phyloP scores from a whole-genome alignment of 139 green algal genomes.

The Eudorina sp. region DNA sequence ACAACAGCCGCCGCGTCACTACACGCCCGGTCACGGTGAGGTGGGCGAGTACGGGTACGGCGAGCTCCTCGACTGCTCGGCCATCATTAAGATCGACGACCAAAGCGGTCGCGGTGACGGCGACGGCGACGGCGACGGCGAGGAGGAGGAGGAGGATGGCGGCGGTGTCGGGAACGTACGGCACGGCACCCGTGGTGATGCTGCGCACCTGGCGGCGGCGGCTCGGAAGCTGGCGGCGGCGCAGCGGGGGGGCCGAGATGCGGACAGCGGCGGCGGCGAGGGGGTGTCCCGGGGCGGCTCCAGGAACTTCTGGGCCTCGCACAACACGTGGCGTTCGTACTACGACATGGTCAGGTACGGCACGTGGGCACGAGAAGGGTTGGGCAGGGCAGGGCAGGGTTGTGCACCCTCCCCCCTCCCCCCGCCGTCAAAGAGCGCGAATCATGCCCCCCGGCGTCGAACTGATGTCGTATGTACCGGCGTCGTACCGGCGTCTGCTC shows the following conservation, averaged over 20 bases:
- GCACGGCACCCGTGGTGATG: too few species aligned
- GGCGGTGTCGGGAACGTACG: neutral
- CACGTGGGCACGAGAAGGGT: neutral
- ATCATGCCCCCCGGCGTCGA: too few species aligned
- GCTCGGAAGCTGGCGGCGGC: neutral
- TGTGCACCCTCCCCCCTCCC: too few species aligned
- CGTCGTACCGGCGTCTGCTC: too few species aligned
- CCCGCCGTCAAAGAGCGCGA: too few species aligned
- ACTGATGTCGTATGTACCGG: too few species aligned
- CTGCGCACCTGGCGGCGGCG: neutral
- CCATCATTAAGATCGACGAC: constrained; percentile 43
- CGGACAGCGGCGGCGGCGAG: neutral
- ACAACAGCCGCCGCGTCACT: neutral
- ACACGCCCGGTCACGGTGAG: constrained; percentile 52
- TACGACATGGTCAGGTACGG: constrained; percentile 60
- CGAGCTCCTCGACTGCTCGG: constrained; percentile 56
- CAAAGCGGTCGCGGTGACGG: neutral
- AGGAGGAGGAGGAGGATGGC: neutral
- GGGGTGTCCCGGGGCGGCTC: neutral
- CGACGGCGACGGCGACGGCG: neutral
- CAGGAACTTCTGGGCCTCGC: constrained; percentile 48
- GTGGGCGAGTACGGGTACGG: constrained; percentile 53
- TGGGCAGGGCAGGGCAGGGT: too few species aligned
- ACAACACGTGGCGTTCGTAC: constrained; percentile 62
- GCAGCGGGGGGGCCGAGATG: neutral